Evolutionary conservation across 208 protist genomes (phyloP).

Genomic region (Trypanosomatidae sp.): DNA sequence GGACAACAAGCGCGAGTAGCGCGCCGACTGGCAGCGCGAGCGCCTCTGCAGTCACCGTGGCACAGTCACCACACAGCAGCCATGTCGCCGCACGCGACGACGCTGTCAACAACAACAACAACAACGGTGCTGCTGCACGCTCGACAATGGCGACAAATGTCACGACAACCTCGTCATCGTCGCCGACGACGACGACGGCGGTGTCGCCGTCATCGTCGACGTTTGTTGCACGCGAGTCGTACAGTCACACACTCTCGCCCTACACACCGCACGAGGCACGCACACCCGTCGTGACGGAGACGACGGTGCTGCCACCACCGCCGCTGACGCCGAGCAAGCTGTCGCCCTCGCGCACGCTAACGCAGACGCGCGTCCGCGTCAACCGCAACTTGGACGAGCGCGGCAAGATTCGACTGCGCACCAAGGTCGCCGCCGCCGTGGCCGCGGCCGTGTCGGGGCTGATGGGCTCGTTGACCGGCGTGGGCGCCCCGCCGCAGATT

Average conservation of each 20-base stretch:
- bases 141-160: too few species aligned
- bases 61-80: too few species aligned
- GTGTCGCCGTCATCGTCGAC: too few species aligned
- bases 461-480: slow-evolving; percentile 24
- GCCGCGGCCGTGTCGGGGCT: slow-evolving; percentile 11
- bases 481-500: slow-evolving; percentile 19
- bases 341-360: slow-evolving; percentile 12
- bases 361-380: slow-evolving; percentile 20
- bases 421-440: slow-evolving; percentile 10
- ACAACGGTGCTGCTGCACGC: too few species aligned
- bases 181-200: too few species aligned
- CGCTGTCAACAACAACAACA: too few species aligned
- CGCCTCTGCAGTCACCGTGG: too few species aligned
- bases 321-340: slow-evolving; percentile 14
- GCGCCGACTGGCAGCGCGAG: too few species aligned
- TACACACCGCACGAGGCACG: slow-evolving; percentile 11
- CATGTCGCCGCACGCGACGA: too few species aligned
- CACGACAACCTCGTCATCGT: too few species aligned
- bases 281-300: slow-evolving; percentile 8
- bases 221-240: too few species aligned
- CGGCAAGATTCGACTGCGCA: slow-evolving; percentile 12
- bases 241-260: too few species aligned
- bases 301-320: neutral
- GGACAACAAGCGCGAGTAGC: slow-evolving; percentile 7
- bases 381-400: slow-evolving; percentile 22